phyloP scores from a whole-genome alignment of 345 rosid genomes.

The Moricandia arvensis region DNA sequence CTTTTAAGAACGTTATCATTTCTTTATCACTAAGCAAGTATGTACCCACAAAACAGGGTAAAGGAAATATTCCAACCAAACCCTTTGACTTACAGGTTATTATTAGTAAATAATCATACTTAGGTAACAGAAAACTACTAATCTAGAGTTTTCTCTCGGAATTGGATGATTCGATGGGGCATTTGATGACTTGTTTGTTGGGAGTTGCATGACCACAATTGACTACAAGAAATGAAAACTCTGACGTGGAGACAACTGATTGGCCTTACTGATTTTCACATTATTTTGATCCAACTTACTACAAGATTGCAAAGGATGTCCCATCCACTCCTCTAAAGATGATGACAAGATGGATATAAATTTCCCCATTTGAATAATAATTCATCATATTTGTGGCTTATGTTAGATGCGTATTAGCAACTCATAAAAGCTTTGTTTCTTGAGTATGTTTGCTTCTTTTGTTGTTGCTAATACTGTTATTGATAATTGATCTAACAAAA shows the following conservation, averaged over 20 bases:
- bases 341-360: neutral
- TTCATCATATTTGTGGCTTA: neutral
- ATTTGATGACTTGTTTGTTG: slow-evolving; percentile 20
- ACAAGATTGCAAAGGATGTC: neutral
- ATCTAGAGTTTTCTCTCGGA: neutral
- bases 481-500: no score
- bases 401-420: neutral
- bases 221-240: neutral
- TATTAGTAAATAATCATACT: neutral
- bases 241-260: neutral
- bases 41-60: neutral
- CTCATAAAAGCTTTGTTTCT: neutral
- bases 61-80: slow-evolving; percentile 21
- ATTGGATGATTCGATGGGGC: neutral
- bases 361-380: neutral
- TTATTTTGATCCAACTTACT: neutral
- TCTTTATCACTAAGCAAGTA: slow-evolving; percentile 2
- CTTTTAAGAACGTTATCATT: neutral
- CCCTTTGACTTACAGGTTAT: neutral
- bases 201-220: slow-evolving; percentile 8
- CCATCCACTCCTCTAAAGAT: neutral
- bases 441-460: neutral
- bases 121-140: slow-evolving; percentile 1
- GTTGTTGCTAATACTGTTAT: neutral
- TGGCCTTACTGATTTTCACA: neutral